Evolutionary conservation across 2,329 filamentous ascomycete species (phyloP).

Genomic region (Cytospora schulzeri): DNA sequence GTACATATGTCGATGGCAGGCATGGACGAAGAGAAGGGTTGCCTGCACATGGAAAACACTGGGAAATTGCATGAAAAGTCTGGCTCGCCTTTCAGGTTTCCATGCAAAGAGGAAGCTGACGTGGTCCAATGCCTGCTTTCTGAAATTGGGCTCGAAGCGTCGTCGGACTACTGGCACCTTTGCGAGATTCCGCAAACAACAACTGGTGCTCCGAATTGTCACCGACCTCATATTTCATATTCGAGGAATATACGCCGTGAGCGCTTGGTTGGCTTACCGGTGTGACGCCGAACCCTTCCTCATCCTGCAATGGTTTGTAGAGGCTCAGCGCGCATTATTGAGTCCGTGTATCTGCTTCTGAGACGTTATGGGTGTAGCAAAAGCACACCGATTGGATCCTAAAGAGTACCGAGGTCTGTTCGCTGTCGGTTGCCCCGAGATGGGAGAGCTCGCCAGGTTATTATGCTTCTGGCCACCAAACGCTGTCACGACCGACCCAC

Average conservation of each 20-base stretch:
- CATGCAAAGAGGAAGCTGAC: background rate
- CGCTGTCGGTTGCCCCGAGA: slow-evolving; percentile 6
- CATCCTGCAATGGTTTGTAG: background rate
- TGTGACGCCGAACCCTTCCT: background rate
- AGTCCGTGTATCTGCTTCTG: background rate
- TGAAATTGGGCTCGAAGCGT: background rate
- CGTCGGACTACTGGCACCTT: background rate
- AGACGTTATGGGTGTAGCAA: background rate
- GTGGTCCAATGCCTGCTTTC: background rate
- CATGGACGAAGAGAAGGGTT: background rate
- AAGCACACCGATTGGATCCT: background rate
- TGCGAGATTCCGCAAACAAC: background rate
- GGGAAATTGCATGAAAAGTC: background rate
- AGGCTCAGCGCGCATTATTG: background rate
- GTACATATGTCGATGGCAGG: background rate
- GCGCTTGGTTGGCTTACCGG: background rate
- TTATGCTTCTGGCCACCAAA: slow-evolving; percentile 12
- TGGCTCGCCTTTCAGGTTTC: background rate
- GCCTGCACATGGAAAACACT: background rate
- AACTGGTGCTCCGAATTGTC: background rate
- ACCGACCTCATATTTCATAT: no score
- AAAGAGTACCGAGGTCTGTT: slow-evolving; percentile 10
- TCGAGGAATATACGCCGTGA: background rate
- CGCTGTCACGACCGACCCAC: slow-evolving; percentile 6
- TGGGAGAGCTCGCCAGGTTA: slow-evolving; percentile 16